A percentile compares a stretch with the other conserved stretches of the same genome.
phyloP scores from a whole-genome alignment of 352 stramenopile species.

The Phytophthora pseudosyringae region DNA sequence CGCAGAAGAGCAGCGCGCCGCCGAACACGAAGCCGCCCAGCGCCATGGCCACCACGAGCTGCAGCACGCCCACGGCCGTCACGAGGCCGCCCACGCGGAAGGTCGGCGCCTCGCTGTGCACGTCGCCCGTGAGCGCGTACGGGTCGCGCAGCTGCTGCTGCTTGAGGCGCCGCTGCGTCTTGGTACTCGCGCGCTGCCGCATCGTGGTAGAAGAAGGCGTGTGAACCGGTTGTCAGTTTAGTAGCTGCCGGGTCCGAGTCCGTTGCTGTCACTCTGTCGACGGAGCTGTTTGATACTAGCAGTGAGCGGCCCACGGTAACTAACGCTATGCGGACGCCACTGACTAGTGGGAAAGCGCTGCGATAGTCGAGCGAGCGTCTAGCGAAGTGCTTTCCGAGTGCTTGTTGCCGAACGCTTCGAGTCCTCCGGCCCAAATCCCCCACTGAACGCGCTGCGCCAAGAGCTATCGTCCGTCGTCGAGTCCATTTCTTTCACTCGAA shows the following conservation, averaged over 20 bases:
- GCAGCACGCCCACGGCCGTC: slow-evolving; percentile 38
- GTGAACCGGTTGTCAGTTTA: neutral
- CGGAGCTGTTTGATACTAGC: slow-evolving; percentile 28
- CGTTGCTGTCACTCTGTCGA: slow-evolving; percentile 1
- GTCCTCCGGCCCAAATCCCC: slow-evolving; percentile 29
- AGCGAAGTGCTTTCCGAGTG: slow-evolving; percentile 22
- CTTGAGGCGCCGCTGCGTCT: slow-evolving; percentile 39
- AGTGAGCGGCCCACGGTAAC: slow-evolving; percentile 15
- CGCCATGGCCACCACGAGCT: slow-evolving; percentile 34
- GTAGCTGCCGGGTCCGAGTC: slow-evolving; percentile 3
- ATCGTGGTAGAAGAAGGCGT: slow-evolving; percentile 11
- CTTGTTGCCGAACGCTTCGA: slow-evolving; percentile 19
- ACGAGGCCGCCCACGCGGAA: slow-evolving; percentile 49
- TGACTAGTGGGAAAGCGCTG: slow-evolving; percentile 36
- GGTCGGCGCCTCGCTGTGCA: slow-evolving; percentile 34
- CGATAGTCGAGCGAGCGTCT: slow-evolving; percentile 12
- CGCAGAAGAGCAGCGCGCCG: slow-evolving; percentile 47
- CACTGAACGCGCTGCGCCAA: slow-evolving; percentile 34
- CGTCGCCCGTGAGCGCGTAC: slow-evolving; percentile 36
- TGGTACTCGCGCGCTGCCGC: slow-evolving; percentile 39
- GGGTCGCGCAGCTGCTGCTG: slow-evolving; percentile 39
- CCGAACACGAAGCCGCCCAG: slow-evolving; percentile 49
- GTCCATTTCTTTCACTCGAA: slow-evolving; percentile 25
- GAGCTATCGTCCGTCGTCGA: slow-evolving; percentile 34
- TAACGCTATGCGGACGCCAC: slow-evolving; percentile 18